Evolutionary conservation across 768 basidiomycete genomes (phyloP), one percentile per base, ranked within the genome.

Genomic region (Leccinum fibrillosum): DNA sequence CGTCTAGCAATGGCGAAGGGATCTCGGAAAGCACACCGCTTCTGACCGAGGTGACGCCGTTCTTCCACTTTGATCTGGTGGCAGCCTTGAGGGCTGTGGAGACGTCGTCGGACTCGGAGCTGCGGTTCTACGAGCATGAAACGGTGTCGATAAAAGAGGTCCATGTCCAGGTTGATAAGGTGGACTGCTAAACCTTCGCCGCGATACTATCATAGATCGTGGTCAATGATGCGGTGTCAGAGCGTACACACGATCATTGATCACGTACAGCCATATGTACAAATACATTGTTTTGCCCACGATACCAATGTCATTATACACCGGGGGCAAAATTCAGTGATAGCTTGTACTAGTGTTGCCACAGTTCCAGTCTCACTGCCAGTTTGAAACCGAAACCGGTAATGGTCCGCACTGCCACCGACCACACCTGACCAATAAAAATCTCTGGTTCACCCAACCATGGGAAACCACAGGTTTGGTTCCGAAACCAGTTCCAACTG

Each of bases 41-140:
- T 42, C 69, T 86, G 30, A 70, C 78, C 1, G 62, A 76, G 9
- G 79, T 82, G 39, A 92, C 89, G 7, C 90, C 90, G 9, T 92
- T 86, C 80, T 96, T 98, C 88, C 96, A 98, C 76, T 77, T 97
- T 62, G 94, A 96, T 71, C 75, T 98, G 37, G 73, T 78, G 34
- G 78, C 80, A 2, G 92, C 92, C 39, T 85, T 93, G 42, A 77
- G 74, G 8, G 86, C 86, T 12, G 90, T 89, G 5, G 89, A 91
- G 66, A 72, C 70, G 19, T 21, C 21, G n/a, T 42, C 42, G 61
- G 77, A 74, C 30, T 30, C 56, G 15, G 54, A 19, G 11, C 51
- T 21, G 11, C 23, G 30, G 6, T 30, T 60, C 21, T 61, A 49
- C 13, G 49, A 51, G 8, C 49, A 35, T 25, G 67, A 60, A 1